phyloP scores from a whole-genome alignment of 345 rosid species.

The Lepidium africanum region DNA sequence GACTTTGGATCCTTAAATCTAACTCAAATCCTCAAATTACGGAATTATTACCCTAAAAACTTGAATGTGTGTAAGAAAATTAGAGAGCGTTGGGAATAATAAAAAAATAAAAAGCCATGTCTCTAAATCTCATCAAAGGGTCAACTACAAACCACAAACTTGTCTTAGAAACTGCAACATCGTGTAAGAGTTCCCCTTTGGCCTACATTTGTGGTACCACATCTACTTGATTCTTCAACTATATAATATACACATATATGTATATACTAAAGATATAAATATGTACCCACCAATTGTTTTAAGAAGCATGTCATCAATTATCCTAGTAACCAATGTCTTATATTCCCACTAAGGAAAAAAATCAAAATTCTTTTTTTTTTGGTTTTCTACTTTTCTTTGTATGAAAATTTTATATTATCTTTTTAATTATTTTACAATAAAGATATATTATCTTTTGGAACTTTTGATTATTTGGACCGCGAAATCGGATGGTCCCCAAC shows the following conservation, averaged over 20 bases:
- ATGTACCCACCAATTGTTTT: background rate
- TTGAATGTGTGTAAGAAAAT: background rate
- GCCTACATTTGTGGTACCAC: constrained; percentile 36
- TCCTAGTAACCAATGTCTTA: constrained; percentile 11
- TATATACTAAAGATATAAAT: background rate
- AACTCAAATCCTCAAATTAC: background rate
- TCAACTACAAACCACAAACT: constrained; percentile 12
- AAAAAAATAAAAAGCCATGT: background rate
- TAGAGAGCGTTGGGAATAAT: background rate
- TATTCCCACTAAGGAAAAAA: background rate
- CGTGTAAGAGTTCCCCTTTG: constrained; percentile 32
- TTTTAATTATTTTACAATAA: background rate
- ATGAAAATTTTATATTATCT: background rate
- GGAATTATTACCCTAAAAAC: background rate
- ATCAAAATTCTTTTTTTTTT: background rate
- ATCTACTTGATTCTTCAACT: constrained; percentile 19
- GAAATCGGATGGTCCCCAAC: constrained; percentile 30
- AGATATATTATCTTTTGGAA: background rate
- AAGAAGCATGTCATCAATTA: constrained; percentile 18
- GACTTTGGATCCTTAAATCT: background rate
- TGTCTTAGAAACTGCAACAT: constrained; percentile 29
- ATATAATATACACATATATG: background rate
- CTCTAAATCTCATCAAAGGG: constrained; percentile 25
- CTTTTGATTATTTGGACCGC: background rate
- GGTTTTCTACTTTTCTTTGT: background rate